Percentiles rank a stretch among this genome's conserved stretches.
phyloP scores from a whole-genome alignment of 83 land plant genomes.

The Thuja plicata region DNA sequence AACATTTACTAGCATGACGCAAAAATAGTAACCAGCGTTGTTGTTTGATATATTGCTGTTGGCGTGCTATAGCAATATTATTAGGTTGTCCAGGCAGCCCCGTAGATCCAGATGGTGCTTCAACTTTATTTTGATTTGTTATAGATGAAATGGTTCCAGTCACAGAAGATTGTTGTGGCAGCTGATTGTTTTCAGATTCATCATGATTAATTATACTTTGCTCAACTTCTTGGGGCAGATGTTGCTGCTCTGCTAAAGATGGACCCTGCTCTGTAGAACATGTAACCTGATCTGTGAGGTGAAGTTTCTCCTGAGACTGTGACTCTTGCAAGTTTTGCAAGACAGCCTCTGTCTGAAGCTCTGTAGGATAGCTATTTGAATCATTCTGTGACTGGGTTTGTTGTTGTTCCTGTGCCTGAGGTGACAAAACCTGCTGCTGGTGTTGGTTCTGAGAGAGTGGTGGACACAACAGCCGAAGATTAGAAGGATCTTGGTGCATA shows the following conservation, averaged over 20 bases:
- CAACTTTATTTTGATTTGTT: conserved; percentile 7
- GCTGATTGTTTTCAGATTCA: conserved; percentile 36
- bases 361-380: conserved; percentile 23
- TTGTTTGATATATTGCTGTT: conserved; percentile 53
- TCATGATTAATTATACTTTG: conserved; percentile 30
- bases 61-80: conserved; percentile 18
- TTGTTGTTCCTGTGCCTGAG: conserved; percentile 24
- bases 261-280: conserved; percentile 12
- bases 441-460: conserved; percentile 30
- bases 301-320: conserved; percentile 25
- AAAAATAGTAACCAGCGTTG: conserved; percentile 77
- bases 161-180: conserved; percentile 24
- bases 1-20: conserved; percentile 83
- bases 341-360: conserved; percentile 30
- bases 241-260: conserved; percentile 20
- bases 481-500: conserved; percentile 19
- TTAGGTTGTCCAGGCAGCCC: conserved; percentile 1
- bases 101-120: conserved; percentile 3
- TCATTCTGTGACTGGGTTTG: conserved; percentile 29
- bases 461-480: conserved; percentile 18
- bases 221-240: conserved; percentile 37
- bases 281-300: neutral
- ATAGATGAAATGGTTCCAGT: conserved; percentile 7
- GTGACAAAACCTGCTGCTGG: conserved; percentile 30
- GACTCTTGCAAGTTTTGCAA: conserved; percentile 36